Base-by-base conservation (phyloP, 2,329 filamentous ascomycete species). In the Aspergillus spinulosporus region DNA sequence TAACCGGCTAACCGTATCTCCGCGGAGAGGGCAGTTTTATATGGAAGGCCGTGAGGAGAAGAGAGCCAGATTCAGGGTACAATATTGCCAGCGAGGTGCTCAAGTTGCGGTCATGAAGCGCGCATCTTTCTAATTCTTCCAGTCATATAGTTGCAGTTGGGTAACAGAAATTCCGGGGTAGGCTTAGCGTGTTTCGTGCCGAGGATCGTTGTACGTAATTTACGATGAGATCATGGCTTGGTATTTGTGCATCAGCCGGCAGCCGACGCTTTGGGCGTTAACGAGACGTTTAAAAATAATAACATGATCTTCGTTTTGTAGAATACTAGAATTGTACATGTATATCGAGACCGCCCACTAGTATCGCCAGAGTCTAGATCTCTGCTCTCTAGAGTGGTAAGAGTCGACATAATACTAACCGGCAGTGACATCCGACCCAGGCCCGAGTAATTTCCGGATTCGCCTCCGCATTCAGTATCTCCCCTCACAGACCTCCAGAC, bases 71-170 rank as follows among this genome's bases (percentile, higher is more conserved):
- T 11, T 12, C n/a, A 12, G 5, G 26, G 29, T 7, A 28, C 15
- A 21, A 5, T 26, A 28, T 29, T 11, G 6, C 9, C 21, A 34
- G 31, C 31, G 31, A 21, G 21, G 21, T 21, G 21, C 21, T 21
- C 21, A 21, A 21, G 31, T 52, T 45, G 49, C 40, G 39, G 12
- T 37, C 26, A 21, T 52, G 26, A 29, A 15, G 48, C 37, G 32
- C 29, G 29, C 48, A 58, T 52, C 34, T 49, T 32, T 7, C 21
- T 50, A 49, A 34, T 31, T 64, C 65, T 64, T 55, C 71, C 72
- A 72, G 53, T 71, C 67, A 73, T 47, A 46, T 49, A 29, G 51
- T 68, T 72, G 71, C 60, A 44, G 61, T 74, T 72, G 64, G 59
- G 68, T 74, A 73, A 73, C 61, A 64, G 62, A 71, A 72, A 72